Evolutionary conservation across 1,284 basidiomycete species (phyloP).

Genomic region (Volvariella surrecta): DNA sequence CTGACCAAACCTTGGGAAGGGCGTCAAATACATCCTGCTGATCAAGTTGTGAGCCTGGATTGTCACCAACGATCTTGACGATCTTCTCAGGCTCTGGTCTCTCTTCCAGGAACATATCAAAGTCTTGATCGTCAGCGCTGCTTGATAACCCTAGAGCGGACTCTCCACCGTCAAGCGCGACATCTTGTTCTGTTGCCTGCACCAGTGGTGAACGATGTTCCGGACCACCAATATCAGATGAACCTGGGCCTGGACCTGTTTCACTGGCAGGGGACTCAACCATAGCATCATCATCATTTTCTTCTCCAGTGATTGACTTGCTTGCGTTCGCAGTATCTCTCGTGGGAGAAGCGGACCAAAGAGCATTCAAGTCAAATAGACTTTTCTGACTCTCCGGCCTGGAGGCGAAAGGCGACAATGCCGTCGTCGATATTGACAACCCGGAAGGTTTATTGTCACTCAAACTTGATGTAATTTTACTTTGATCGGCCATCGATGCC

Average conservation of each 20-base stretch:
- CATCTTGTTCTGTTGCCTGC: slow-evolving; percentile 11
- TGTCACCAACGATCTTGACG: slow-evolving; percentile 16
- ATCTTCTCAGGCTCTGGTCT: slow-evolving; percentile 22
- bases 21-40: slow-evolving; percentile 40
- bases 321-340: slow-evolving; percentile 14
- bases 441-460: neutral
- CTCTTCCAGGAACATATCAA: slow-evolving; percentile 74
- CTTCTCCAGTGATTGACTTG: neutral
- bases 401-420: slow-evolving; percentile 46
- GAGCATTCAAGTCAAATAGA: slow-evolving; percentile 62
- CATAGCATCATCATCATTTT: neutral
- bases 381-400: slow-evolving; percentile 34
- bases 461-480: slow-evolving; percentile 6
- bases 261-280: too few relatives aligned
- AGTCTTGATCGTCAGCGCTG: slow-evolving; percentile 59
- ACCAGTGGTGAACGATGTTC: neutral
- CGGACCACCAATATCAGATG: too few relatives aligned
- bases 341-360: slow-evolving; percentile 48
- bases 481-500: too few relatives aligned
- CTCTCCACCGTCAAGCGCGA: slow-evolving; percentile 31
- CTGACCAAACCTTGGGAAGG: slow-evolving; percentile 56
- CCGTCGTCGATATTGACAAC: slow-evolving; percentile 16
- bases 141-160: slow-evolving; percentile 20
- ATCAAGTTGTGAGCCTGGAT: slow-evolving; percentile 13
- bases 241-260: too few relatives aligned